phyloP scores from a whole-genome alignment of 352 stramenopile genomes.

The Globisporangium nagaii region DNA sequence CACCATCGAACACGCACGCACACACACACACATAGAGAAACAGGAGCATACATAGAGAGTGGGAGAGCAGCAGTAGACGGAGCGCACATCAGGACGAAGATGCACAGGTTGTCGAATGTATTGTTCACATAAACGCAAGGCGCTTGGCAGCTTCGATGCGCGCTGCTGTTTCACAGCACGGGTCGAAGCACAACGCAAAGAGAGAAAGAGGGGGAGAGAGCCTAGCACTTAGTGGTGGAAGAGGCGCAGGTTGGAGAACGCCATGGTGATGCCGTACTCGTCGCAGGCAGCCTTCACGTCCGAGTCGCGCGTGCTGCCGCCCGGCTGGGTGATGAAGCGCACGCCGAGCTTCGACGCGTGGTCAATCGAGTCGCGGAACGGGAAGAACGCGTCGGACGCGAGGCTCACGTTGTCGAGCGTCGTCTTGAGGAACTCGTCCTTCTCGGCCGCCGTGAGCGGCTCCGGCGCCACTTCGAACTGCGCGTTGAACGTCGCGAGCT shows the following conservation, averaged over 20 bases:
- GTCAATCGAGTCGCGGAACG: constrained; percentile 99
- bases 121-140: not conserved
- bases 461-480: constrained; percentile 94
- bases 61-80: not conserved
- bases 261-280: constrained; percentile 99
- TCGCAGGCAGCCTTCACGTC: constrained; percentile 95
- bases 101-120: not conserved
- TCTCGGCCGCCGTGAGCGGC: constrained; percentile 92
- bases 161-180: no score
- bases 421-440: constrained; percentile 92
- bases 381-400: constrained; percentile 99
- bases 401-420: constrained; percentile 90
- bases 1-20: no score
- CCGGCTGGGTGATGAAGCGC: constrained; percentile 96
- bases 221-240: constrained; percentile 99
- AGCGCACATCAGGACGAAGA: no score
- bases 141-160: not conserved
- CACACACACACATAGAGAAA: constrained; percentile 3
- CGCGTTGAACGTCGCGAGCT: constrained; percentile 93
- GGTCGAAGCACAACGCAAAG: no score
- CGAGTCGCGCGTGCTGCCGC: constrained; percentile 72
- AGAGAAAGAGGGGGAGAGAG: no score
- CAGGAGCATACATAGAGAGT: not conserved
- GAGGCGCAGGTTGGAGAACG: constrained; percentile 96
- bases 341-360: constrained; percentile 94